Evolutionary conservation across 2,329 filamentous ascomycete genomes (phyloP).

Genomic region (Myriosclerotinia duriaeana): DNA sequence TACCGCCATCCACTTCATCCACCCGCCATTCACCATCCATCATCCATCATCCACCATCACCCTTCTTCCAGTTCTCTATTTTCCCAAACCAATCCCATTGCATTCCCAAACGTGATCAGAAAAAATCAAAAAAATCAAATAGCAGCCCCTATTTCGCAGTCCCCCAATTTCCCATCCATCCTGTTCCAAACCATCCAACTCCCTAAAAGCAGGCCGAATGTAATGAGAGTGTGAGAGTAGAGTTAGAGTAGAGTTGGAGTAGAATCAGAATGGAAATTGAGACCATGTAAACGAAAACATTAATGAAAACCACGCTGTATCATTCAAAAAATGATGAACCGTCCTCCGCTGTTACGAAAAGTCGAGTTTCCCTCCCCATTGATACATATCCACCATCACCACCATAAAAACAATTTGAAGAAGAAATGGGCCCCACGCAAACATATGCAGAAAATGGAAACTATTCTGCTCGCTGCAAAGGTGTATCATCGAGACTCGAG

Average conservation of each 20-base stretch:
- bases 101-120: constrained; percentile 11
- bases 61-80: constrained; percentile 3
- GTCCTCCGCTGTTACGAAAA: not conserved
- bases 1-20: not conserved
- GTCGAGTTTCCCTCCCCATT: constrained; percentile 5
- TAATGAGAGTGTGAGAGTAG: constrained; percentile 16
- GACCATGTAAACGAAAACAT: constrained; percentile 2
- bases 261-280: constrained; percentile 11
- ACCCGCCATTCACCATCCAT: not conserved
- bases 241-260: constrained; percentile 1
- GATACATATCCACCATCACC: constrained; percentile 15
- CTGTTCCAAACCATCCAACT: constrained; percentile 9
- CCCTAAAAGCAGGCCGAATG: constrained; percentile 12
- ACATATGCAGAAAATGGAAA: not conserved
- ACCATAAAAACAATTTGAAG: constrained; percentile 3
- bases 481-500: constrained; percentile 17
- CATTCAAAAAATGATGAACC: constrained; percentile 19
- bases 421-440: not conserved
- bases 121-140: constrained; percentile 7
- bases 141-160: not conserved
- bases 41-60: too few relatives aligned
- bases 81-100: not conserved
- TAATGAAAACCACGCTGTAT: not conserved
- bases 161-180: constrained; percentile 2
- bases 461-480: constrained; percentile 13